Evolutionary conservation across 176 grass and related monocot species (phyloP).

Genomic region (Cenchrus americanus): DNA sequence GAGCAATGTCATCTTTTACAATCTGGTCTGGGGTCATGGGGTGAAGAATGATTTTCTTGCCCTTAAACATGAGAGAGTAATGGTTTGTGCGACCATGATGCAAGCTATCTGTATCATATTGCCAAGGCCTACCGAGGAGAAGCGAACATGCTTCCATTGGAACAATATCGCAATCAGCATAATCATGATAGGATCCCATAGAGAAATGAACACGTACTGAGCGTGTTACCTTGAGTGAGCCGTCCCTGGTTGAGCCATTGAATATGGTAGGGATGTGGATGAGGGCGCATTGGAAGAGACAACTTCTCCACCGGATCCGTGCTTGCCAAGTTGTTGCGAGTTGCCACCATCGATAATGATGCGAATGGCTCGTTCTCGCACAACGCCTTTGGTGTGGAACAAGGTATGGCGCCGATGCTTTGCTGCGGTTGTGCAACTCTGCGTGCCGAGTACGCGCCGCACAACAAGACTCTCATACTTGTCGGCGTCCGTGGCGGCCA

Average conservation of each 20-base stretch:
- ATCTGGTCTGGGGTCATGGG: neutral
- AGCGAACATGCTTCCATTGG: no score
- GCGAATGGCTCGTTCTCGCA: neutral
- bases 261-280: neutral
- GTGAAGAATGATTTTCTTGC: neutral
- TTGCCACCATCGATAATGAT: neutral
- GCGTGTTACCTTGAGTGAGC: no score
- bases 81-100: no score
- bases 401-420: neutral
- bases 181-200: no score
- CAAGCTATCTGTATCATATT: no score
- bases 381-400: neutral
- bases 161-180: no score
- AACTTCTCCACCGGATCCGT: neutral
- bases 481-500: neutral
- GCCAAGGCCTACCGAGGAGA: no score
- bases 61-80: neutral
- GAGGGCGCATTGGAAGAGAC: neutral
- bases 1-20: neutral
- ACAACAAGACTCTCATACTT: no score
- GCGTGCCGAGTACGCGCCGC: no score
- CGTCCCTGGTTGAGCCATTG: no score
- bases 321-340: neutral
- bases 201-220: no score
- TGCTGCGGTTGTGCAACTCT: no score